Conservation (phyloP, 257 asterid genomes). For the Nicotiana obtusifolia region DNA sequence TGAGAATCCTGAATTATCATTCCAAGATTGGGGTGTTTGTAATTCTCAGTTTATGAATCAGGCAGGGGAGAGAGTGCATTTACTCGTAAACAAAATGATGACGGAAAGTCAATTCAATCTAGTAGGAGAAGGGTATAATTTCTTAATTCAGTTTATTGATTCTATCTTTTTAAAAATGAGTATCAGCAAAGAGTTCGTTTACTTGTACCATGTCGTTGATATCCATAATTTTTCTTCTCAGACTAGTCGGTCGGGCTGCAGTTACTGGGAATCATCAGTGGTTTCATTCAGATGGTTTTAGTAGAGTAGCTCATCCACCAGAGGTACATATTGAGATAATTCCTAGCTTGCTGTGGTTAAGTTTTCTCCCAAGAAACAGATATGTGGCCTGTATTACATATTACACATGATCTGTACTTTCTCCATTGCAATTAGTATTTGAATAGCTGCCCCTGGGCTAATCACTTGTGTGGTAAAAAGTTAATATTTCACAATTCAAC, state of each 20-base stretch:
- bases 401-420: background rate
- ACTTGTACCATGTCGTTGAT: background rate
- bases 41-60: constrained; percentile 21
- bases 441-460: background rate
- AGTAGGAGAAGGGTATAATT: constrained; percentile 79
- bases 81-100: constrained; percentile 90
- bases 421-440: background rate
- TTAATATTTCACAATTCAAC: background rate
- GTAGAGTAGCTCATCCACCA: constrained; percentile 50
- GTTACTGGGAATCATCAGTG: constrained; percentile 82
- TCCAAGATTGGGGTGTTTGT: constrained; percentile 29
- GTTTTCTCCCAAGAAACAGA: background rate
- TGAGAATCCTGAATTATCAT: constrained; percentile 19
- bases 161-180: background rate
- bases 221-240: constrained; percentile 24
- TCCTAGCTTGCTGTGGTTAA: background rate
- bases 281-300: constrained; percentile 50
- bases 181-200: background rate
- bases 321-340: constrained; percentile 44
- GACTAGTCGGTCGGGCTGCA: constrained; percentile 80
- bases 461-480: background rate
- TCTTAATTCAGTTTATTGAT: background rate
- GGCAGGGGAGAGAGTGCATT: constrained; percentile 47
- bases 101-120: constrained; percentile 62
- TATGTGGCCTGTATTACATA: background rate